phyloP scores from a whole-genome alignment of 352 stramenopile species.

The Phytophthora sansomeana region DNA sequence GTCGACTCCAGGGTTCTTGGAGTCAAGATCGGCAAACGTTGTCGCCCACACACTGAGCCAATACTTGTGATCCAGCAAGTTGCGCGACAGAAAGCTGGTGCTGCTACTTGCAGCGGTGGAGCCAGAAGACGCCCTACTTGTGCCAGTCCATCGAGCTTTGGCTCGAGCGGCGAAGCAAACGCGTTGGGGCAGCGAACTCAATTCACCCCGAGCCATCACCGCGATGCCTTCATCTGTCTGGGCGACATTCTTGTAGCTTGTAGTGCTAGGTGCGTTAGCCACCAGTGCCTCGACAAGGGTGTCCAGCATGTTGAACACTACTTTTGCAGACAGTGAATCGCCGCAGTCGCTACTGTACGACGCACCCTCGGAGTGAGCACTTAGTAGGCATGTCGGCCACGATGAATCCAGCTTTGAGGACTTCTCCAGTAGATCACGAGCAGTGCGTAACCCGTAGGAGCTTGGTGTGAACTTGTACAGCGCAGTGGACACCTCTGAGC shows the following conservation, averaged over 20 bases:
- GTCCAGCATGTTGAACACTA: constrained; percentile 57
- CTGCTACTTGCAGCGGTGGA: constrained; percentile 33
- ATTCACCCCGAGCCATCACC: constrained; percentile 48
- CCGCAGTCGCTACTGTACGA: constrained; percentile 45
- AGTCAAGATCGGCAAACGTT: constrained; percentile 47
- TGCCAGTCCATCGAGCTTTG: constrained; percentile 60
- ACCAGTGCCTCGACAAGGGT: constrained; percentile 42
- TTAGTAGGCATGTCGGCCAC: constrained; percentile 34
- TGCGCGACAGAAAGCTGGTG: constrained; percentile 56
- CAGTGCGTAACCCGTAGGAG: constrained; percentile 56
- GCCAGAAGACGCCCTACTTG: constrained; percentile 36
- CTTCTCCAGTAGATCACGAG: constrained; percentile 35
- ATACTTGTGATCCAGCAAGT: constrained; percentile 65
- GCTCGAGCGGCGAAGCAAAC: constrained; percentile 56
- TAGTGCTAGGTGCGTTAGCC: constrained; percentile 53
- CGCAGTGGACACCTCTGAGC: constrained; percentile 26
- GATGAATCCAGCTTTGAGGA: constrained; percentile 21
- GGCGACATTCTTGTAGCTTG: constrained; percentile 60
- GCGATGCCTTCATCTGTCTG: constrained; percentile 48
- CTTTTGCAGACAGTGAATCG: constrained; percentile 25
- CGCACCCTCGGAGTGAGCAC: constrained; percentile 23
- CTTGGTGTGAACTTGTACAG: constrained; percentile 57
- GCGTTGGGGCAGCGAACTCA: constrained; percentile 55
- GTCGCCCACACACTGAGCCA: constrained; percentile 66
- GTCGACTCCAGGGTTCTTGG: constrained; percentile 47